phyloP scores from a whole-genome alignment of 208 protist species.

The Zelonia costaricensis region DNA sequence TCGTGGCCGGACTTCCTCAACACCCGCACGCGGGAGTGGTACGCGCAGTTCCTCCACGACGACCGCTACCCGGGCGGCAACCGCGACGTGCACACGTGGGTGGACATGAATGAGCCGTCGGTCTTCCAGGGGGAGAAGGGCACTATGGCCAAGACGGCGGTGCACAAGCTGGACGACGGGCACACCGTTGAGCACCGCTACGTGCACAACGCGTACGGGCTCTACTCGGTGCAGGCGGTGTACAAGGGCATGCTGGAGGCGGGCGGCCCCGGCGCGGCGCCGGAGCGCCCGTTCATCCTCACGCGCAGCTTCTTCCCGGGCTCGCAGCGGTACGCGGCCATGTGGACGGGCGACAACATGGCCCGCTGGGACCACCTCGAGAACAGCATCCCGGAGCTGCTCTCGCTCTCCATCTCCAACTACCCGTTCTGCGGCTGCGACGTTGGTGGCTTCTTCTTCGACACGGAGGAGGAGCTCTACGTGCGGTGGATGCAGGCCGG shows the following conservation, averaged over 20 bases:
- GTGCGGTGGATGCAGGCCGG: constrained; percentile 98
- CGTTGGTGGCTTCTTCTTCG: constrained; percentile 98
- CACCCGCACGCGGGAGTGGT: constrained; percentile 92
- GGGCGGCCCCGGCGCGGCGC: constrained; percentile 22
- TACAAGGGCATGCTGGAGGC: constrained; percentile 88
- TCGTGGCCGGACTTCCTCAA: constrained; percentile 96
- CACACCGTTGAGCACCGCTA: constrained; percentile 92
- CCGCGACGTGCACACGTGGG: constrained; percentile 96
- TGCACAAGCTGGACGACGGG: constrained; percentile 80
- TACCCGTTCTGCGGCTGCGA: constrained; percentile 97
- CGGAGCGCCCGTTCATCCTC: constrained; percentile 97
- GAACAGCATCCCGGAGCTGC: constrained; percentile 94
- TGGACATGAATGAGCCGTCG: constrained; percentile 99
- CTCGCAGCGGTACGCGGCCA: constrained; percentile 95
- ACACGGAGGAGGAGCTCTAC: constrained; percentile 96
- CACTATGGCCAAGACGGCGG: constrained; percentile 94
- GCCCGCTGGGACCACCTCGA: constrained; percentile 96
- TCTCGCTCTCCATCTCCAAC: constrained; percentile 95
- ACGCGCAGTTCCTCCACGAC: constrained; percentile 89
- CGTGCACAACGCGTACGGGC: constrained; percentile 98
- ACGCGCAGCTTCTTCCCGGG: constrained; percentile 99
- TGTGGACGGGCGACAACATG: constrained; percentile 99
- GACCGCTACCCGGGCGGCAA: constrained; percentile 90
- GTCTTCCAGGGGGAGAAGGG: constrained; percentile 96
- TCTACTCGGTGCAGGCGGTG: constrained; percentile 88